Evolutionary conservation across 306 rosid species (phyloP).

Genomic region (Cucumis cinereus): DNA sequence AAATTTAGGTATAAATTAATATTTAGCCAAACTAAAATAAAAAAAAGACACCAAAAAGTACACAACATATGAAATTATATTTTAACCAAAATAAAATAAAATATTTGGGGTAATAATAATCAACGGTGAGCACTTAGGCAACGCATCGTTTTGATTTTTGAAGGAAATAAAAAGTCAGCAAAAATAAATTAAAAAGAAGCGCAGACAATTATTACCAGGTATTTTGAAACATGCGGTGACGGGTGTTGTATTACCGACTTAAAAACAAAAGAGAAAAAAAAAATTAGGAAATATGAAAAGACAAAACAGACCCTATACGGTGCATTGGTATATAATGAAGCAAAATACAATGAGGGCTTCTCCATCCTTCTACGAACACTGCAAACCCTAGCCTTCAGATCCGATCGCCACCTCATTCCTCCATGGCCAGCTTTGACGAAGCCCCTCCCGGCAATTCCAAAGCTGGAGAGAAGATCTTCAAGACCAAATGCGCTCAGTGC

Average conservation of each 20-base stretch:
- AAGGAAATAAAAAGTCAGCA: neutral
- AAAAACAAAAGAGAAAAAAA: neutral
- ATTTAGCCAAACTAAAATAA: too few relatives aligned
- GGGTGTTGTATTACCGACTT: neutral
- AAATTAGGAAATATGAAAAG: neutral
- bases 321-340: neutral
- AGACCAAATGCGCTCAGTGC: slow-evolving; percentile 9
- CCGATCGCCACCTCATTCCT: neutral
- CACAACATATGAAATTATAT: too few relatives aligned
- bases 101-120: neutral
- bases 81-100: too few relatives aligned
- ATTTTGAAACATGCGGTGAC: neutral
- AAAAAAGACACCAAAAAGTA: too few relatives aligned
- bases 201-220: neutral
- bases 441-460: slow-evolving; percentile 2
- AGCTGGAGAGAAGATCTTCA: slow-evolving; percentile 4
- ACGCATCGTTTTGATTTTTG: neutral
- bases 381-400: slow-evolving; percentile 1
- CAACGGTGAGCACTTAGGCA: neutral
- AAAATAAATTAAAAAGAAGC: neutral
- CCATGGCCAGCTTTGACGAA: slow-evolving; percentile 4
- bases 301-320: neutral
- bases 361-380: neutral
- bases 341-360: neutral
- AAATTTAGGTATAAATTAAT: too few relatives aligned